Base-by-base conservation (phyloP, 768 basidiomycete species). In the Cubamyces sp. region DNA sequence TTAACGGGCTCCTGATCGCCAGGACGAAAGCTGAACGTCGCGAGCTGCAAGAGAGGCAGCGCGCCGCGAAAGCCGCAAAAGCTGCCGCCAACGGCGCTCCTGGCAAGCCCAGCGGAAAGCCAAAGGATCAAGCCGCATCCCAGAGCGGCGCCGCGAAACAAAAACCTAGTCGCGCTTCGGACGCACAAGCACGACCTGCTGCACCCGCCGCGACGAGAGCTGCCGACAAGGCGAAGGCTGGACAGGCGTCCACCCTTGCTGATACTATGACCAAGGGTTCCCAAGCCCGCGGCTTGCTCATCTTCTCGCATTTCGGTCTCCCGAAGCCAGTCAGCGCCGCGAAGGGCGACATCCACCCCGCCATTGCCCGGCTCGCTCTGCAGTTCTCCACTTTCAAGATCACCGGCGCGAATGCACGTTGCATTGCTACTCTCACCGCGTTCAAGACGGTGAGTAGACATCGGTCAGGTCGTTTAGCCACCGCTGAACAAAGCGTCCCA, bases 301-400 rank as follows among this genome's bases (percentile, higher is more conserved):
- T 94, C 68, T 94, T 94, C 73, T 87, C 90, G 45, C 93, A 94
- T 74, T 94, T 94, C 74, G 91, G 88, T 41, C 75, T 89, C 28
- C 90, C 88, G 18, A 92, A 90, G 67, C 71, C 77, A 30, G 72
- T 73, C 18, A 69, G 71, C 67, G 77, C 78, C 42, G 79, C 82
- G 57, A 93, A 94, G 72, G 91, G 91, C 41, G 90, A 93, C 69
- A 91, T 98, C 42, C 97, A 98, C 72, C 97, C 96, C 28, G 86
- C 85, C 19, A 87, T 98, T 67, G 79, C 94, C 60, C 82, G 90
- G 54, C 85, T 98, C 9, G 96, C 92, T 11, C 79, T 98, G 30
- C 87, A 95, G 65, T 96, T 98, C 76, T 86, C 92, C 8, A 88
- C 91, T 67, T 98, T 98, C 78, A 88, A 88, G 74, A 90, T 98